These are phyloP conservation scores for Dryas octopetala DNA, from an alignment of 306 rosid genomes.

Conservation along the genomic window DNA sequence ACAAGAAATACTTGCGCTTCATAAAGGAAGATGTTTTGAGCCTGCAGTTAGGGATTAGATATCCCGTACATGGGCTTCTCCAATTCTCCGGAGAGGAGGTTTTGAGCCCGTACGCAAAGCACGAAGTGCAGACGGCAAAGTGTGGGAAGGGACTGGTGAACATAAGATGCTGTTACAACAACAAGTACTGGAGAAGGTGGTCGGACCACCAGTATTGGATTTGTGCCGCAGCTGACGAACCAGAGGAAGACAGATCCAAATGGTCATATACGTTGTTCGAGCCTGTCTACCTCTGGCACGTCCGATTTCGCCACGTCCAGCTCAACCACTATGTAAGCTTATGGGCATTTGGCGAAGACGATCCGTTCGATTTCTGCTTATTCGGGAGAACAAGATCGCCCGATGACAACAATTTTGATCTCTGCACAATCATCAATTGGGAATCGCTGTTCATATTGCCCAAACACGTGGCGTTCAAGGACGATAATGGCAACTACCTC, in stretches of 20 bases:
- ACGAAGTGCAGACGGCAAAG: no score
- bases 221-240: neutral
- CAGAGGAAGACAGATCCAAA: constrained; percentile 6
- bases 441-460: neutral
- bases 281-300: neutral
- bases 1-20: no score
- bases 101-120: no score
- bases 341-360: no score
- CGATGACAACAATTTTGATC: neutral
- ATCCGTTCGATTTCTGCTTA: neutral
- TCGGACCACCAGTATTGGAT: neutral
- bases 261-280: constrained; percentile 5
- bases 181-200: no score
- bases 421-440: neutral
- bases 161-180: no score
- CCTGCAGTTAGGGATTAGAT: no score
- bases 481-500: neutral
- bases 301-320: constrained; percentile 1
- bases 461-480: constrained; percentile 7
- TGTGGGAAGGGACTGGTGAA: no score
- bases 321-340: neutral
- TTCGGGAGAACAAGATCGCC: neutral
- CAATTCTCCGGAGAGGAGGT: no score
- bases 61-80: no score
- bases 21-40: no score